These are phyloP conservation scores for Syncephalastrum monosporum DNA, from an alignment of 371 early-diverging fungal species.

Conservation along the genomic window DNA sequence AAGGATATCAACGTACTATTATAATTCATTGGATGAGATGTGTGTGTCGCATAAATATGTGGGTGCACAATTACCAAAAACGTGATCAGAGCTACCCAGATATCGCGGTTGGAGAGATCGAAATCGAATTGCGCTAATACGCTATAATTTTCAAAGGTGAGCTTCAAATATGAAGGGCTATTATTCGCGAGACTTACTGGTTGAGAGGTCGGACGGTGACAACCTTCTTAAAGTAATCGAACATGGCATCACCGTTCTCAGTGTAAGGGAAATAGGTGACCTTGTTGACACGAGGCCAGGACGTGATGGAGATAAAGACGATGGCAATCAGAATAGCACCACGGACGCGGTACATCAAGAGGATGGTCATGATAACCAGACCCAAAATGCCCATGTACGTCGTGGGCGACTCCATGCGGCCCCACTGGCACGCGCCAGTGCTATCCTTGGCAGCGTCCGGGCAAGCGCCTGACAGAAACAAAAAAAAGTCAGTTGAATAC, in stretches of 20 bases:
- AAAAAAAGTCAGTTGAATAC: background rate
- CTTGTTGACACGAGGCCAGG: slow-evolving; percentile 61
- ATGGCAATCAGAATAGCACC: slow-evolving; percentile 77
- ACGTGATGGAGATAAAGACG: slow-evolving; percentile 65
- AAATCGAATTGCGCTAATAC: slow-evolving; percentile 67
- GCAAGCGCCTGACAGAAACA: slow-evolving; percentile 45
- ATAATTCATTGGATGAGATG: no score
- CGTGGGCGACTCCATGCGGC: slow-evolving; percentile 66
- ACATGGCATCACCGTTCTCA: slow-evolving; percentile 57
- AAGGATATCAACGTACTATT: slow-evolving; percentile 72
- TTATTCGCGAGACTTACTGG: slow-evolving; percentile 7
- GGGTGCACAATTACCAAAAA: slow-evolving; percentile 42
- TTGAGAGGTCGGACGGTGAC: slow-evolving; percentile 65
- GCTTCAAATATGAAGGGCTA: background rate
- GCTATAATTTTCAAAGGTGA: slow-evolving; percentile 3
- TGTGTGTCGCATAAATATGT: background rate
- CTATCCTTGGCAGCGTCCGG: slow-evolving; percentile 49
- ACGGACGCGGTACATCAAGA: slow-evolving; percentile 65
- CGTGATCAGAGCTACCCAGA: slow-evolving; percentile 81
- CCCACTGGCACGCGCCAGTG: slow-evolving; percentile 49
- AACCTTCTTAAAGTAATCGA: slow-evolving; percentile 72
- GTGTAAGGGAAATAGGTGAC: slow-evolving; percentile 79
- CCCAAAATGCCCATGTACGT: slow-evolving; percentile 78
- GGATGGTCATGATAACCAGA: slow-evolving; percentile 63
- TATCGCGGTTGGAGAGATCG: slow-evolving; percentile 55